Evolutionary conservation across 106 monocot genomes (phyloP).

Genomic region (Acorus calamus): DNA sequence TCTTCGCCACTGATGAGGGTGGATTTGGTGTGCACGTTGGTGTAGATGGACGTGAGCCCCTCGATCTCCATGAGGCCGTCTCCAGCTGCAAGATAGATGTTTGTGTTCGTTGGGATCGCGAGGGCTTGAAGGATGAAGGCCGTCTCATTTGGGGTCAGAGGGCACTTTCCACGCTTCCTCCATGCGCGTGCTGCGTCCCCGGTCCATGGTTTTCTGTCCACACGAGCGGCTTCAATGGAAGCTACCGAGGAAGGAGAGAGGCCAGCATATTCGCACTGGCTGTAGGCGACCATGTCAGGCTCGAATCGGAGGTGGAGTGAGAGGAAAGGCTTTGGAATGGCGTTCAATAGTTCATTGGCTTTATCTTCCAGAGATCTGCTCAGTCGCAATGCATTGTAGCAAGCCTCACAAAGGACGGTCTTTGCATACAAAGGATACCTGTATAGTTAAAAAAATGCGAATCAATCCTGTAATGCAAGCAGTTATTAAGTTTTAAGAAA

Average conservation of each 20-base stretch:
- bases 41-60: conserved; percentile 67
- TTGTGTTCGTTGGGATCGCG: conserved; percentile 50
- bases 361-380: conserved; percentile 55
- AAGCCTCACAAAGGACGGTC: conserved; percentile 73
- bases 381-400: conserved; percentile 67
- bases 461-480: no score
- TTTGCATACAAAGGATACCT: conserved; percentile 75
- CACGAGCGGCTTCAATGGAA: conserved; percentile 52
- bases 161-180: conserved; percentile 90
- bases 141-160: conserved; percentile 79
- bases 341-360: conserved; percentile 39
- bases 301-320: conserved; percentile 88
- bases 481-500: no score
- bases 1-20: conserved; percentile 40
- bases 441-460: neutral
- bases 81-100: conserved; percentile 80
- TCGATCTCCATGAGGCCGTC: conserved; percentile 86
- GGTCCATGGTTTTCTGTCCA: conserved; percentile 48
- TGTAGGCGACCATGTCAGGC: conserved; percentile 95
- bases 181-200: conserved; percentile 53
- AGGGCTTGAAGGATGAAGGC: conserved; percentile 75
- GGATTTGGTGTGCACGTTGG: conserved; percentile 67
- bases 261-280: conserved; percentile 54
- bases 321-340: conserved; percentile 87
- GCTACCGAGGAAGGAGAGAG: conserved; percentile 41